A percentile compares a stretch with the other conserved stretches of the same genome.
Conservation (phyloP, 306 rosid genomes). For the Heteromeles arbutifolia region DNA sequence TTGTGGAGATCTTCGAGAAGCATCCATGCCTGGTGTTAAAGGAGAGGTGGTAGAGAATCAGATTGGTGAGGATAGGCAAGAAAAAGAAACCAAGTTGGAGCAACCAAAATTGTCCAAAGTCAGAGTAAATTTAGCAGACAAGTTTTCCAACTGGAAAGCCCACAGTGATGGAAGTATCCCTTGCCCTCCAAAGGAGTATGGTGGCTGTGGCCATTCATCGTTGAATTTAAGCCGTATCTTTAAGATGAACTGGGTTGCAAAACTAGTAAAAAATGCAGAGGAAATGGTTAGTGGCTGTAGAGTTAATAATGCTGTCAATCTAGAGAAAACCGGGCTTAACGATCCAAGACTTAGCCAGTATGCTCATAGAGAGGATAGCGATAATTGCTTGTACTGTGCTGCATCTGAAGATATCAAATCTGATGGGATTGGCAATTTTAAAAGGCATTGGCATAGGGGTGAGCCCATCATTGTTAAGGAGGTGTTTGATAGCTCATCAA, state of each 20-base stretch:
- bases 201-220: conserved; percentile 76
- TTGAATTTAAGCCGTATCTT: conserved; percentile 81
- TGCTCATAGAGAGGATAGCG: conserved; percentile 53
- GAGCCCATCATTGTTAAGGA: conserved; percentile 71
- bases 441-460: conserved; percentile 81
- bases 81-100: conserved; percentile 29
- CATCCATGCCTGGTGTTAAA: conserved; percentile 22
- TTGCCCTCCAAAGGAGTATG: conserved; percentile 84
- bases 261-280: conserved; percentile 90
- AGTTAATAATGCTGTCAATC: conserved; percentile 30
- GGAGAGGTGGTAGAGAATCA: conserved; percentile 18
- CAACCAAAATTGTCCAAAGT: conserved; percentile 34
- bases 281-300: conserved; percentile 96
- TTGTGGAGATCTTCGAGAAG: conserved; percentile 79
- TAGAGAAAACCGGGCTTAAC: conserved; percentile 27
- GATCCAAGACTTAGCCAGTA: conserved; percentile 43
- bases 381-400: conserved; percentile 65
- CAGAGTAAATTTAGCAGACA: conserved; percentile 39
- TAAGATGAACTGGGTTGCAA: conserved; percentile 99
- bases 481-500: conserved; percentile 74
- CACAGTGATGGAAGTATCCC: conserved; percentile 64
- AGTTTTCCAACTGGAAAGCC: conserved; percentile 74
- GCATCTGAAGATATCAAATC: conserved; percentile 60
- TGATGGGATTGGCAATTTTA: conserved; percentile 65
- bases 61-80: conserved; percentile 17